Evolutionary conservation across 257 asterid species (phyloP).

Genomic region (Fraxinus excelsior): DNA sequence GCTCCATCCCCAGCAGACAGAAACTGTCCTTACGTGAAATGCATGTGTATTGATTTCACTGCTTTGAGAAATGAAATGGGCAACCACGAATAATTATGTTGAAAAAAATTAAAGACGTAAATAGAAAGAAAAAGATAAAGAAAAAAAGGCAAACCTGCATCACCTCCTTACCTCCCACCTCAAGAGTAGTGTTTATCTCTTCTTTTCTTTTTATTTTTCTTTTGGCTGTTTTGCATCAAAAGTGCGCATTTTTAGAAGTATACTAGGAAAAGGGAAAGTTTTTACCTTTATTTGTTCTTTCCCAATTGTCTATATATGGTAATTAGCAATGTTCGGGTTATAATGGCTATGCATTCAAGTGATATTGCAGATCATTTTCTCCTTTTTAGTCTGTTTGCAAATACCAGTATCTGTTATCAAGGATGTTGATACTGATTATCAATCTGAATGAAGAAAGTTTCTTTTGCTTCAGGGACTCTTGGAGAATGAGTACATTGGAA

Average conservation of each 20-base stretch:
- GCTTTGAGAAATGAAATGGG: neutral
- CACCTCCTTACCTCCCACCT: neutral
- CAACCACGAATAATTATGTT: neutral
- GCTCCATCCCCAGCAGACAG: neutral
- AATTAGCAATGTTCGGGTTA: too few relatives aligned
- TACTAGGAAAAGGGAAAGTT: too few relatives aligned
- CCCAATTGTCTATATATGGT: too few relatives aligned
- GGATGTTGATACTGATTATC: neutral
- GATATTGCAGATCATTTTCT: neutral
- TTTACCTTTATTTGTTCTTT: too few relatives aligned
- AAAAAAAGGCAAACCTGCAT: too few relatives aligned
- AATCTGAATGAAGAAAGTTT: neutral
- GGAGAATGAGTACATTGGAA: constrained; percentile 87
- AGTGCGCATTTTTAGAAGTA: too few relatives aligned
- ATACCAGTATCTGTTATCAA: neutral
- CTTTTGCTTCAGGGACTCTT: constrained; percentile 67
- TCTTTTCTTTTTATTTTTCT: too few relatives aligned
- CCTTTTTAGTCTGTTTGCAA: neutral
- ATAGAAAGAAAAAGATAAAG: neutral
- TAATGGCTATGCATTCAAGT: too few relatives aligned
- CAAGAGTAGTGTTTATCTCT: neutral
- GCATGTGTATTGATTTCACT: neutral
- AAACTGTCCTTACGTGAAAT: neutral
- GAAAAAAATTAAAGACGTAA: neutral
- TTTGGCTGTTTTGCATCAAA: too few relatives aligned